phyloP scores from a whole-genome alignment of 805 yeast genomes.

The Metschnikowia dekortorum region DNA sequence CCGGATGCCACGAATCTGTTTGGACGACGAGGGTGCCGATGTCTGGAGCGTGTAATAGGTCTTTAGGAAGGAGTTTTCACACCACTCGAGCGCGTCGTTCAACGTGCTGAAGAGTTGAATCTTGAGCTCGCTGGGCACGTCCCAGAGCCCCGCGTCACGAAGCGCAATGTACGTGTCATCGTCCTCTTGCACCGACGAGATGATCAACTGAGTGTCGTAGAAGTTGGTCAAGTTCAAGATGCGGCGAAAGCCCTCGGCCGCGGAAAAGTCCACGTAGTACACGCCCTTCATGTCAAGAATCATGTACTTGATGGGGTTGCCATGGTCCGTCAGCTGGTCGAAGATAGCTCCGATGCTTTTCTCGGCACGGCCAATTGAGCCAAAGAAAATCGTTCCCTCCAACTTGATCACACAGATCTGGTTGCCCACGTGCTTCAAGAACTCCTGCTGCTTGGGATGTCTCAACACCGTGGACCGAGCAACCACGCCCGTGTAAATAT shows the following conservation, averaged over 20 bases:
- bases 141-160: slow-evolving; percentile 79
- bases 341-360: slow-evolving; percentile 61
- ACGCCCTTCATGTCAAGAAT: slow-evolving; percentile 84
- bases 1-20: slow-evolving; percentile 9
- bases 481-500: slow-evolving; percentile 78
- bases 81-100: slow-evolving; percentile 92
- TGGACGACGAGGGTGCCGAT: slow-evolving; percentile 14
- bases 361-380: slow-evolving; percentile 92
- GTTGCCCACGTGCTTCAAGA: slow-evolving; percentile 78
- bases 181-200: slow-evolving; percentile 70
- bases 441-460: slow-evolving; percentile 84
- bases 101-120: slow-evolving; percentile 71
- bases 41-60: slow-evolving; percentile 45
- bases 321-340: slow-evolving; percentile 47
- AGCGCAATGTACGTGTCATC: slow-evolving; percentile 67
- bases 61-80: slow-evolving; percentile 83
- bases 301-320: slow-evolving; percentile 69
- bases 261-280: slow-evolving; percentile 80
- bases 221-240: slow-evolving; percentile 73
- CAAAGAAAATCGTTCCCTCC: slow-evolving; percentile 88
- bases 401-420: slow-evolving; percentile 85
- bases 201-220: slow-evolving; percentile 63
- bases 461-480: slow-evolving; percentile 91
- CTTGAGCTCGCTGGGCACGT: slow-evolving; percentile 28
- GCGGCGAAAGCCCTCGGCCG: slow-evolving; percentile 91